Evolutionary conservation across 1,284 basidiomycete genomes (phyloP), one percentile per base, ranked within the genome.

Genomic region (Meira nashicola): DNA sequence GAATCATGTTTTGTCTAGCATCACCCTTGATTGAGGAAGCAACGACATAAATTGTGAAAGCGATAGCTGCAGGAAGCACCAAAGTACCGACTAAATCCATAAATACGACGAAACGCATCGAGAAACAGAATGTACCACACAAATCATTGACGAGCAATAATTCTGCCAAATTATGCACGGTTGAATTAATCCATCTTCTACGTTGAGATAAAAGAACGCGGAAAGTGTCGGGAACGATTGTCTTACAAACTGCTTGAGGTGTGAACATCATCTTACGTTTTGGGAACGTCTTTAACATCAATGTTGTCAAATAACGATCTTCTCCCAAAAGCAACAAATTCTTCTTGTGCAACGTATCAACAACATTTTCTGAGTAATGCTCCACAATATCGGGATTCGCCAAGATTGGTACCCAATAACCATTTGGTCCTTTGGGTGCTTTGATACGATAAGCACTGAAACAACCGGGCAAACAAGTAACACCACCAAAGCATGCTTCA

Each of bases 351-450:
- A 81, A 69, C 19, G 79, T 81, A 63, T 81, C 80, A 39, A 77
- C 80, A 28, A 81, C 80, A 60, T 81, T 81, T 66, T 81, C 80
- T 54, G 80, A 81, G 68, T 81, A 81, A 66, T 81, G 80, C 67
- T 80, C 77, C 25, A 81, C 80, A 48, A 81, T 80, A 60, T 80
- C 79, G 19, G 80, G 80, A 63, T 80, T 81, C 53, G 79, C 79
- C 50, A 82, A 59, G 63, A 81, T 80, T 17, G 78, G 80, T 17
- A 80, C 80, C 77, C 78, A 80, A 69, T 80, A 81, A 44, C 80
- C 80, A 58, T 80, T 79, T 17, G 74, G 78, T 17, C 80, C 80
- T 62, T 81, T 81, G 33, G 80, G 80, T 40, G 80, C 71, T 71
- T 81, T 81, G 78, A 81, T 79, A 43, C 80, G 78, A 62, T 81